Evolutionary conservation across 108 stramenopile species (phyloP).

Genomic region (Pseudonitzschia pungens): DNA sequence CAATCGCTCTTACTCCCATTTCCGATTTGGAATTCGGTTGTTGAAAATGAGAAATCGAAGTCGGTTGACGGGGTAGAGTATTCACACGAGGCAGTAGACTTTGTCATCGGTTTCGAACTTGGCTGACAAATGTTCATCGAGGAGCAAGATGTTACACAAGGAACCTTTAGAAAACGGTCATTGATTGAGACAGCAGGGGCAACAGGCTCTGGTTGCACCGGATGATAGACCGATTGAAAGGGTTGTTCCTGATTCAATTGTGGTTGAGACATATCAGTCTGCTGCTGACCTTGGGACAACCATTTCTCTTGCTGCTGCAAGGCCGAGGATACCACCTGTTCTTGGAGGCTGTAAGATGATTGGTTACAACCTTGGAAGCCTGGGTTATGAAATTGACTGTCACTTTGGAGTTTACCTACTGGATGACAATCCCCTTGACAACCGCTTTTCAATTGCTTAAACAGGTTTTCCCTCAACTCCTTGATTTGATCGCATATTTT

Average conservation of each 20-base stretch:
- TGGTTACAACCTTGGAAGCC: neutral
- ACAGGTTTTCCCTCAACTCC: neutral
- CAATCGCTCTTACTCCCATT: neutral
- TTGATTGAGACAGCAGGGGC: neutral
- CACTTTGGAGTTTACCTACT: neutral
- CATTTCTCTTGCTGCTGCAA: neutral
- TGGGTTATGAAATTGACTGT: neutral
- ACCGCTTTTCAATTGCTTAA: neutral
- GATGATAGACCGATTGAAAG: neutral
- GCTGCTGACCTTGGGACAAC: neutral
- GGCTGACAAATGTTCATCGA: neutral
- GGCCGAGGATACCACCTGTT: neutral
- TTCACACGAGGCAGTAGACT: neutral
- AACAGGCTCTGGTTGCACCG: neutral
- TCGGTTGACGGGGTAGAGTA: neutral
- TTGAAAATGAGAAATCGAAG: neutral
- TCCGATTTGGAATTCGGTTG: neutral
- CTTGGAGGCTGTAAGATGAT: neutral
- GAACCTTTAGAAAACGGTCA: neutral
- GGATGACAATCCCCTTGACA: neutral
- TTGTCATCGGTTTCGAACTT: neutral
- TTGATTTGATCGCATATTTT: neutral
- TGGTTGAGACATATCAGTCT: neutral
- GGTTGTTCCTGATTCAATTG: constrained; percentile 1
- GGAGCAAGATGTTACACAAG: neutral